These are phyloP conservation scores for Metarhizium guizhouense DNA, from an alignment of 2,329 filamentous ascomycete genomes.

Conservation along the genomic window DNA sequence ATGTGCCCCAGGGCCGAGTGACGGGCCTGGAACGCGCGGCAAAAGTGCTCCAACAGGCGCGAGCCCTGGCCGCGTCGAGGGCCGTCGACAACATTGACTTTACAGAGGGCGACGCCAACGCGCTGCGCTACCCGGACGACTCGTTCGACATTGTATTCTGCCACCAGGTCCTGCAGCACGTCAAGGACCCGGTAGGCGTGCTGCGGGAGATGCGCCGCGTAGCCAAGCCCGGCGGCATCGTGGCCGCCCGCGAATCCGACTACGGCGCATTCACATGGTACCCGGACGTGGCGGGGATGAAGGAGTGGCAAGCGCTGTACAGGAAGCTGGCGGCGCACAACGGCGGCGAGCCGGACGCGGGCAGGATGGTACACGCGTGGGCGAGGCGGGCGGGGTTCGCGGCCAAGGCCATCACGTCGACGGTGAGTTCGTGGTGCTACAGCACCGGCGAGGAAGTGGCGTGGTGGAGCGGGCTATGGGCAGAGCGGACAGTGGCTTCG, in stretches of 20 bases:
- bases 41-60: slow-evolving; percentile 22
- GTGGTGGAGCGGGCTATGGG: slow-evolving; percentile 15
- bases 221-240: slow-evolving; percentile 29
- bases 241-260: slow-evolving; percentile 22
- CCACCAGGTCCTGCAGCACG: slow-evolving; percentile 30
- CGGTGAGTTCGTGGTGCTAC: slow-evolving; percentile 15
- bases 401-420: slow-evolving; percentile 4
- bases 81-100: slow-evolving; percentile 25
- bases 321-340: slow-evolving; percentile 8
- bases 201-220: slow-evolving; percentile 32
- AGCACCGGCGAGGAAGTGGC: slow-evolving; percentile 10
- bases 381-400: slow-evolving; percentile 13
- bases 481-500: slow-evolving; percentile 11
- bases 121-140: slow-evolving; percentile 25
- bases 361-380: slow-evolving; percentile 14
- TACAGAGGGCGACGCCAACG: slow-evolving; percentile 17
- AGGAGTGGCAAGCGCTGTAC: slow-evolving; percentile 12
- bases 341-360: slow-evolving; percentile 13
- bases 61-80: slow-evolving; percentile 14
- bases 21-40: slow-evolving; percentile 29
- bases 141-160: slow-evolving; percentile 31
- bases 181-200: slow-evolving; percentile 23
- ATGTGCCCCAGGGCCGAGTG: slow-evolving; percentile 25
- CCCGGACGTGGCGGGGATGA: slow-evolving; percentile 12
- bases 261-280: slow-evolving; percentile 13